Conservation (phyloP, 139 green algal species). For the Monoraphidium neglectum region DNA sequence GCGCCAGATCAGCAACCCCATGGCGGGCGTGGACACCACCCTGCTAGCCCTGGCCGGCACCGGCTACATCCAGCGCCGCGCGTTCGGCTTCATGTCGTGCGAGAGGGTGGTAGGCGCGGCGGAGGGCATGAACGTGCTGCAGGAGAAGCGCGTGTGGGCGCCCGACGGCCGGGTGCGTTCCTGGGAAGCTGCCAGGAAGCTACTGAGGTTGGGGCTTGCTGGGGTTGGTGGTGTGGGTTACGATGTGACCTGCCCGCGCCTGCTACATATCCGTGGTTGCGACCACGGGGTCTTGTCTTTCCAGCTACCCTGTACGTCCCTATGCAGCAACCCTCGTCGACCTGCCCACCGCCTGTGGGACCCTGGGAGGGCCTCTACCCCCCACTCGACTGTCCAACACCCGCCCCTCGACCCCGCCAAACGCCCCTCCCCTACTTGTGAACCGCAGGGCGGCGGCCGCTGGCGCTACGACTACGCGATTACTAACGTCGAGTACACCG, state of each 20-base stretch:
- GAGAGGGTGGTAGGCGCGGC: slow-evolving; percentile 88
- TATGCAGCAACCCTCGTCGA: too few species aligned
- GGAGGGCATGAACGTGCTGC: slow-evolving; percentile 97
- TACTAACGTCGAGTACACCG: slow-evolving; percentile 99
- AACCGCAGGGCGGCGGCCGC: not conserved
- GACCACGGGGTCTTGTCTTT: too few species aligned
- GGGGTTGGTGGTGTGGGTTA: too few species aligned
- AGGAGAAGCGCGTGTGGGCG: slow-evolving; percentile 44
- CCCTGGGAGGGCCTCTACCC: too few species aligned
- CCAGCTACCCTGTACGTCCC: too few species aligned
- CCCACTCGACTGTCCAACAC: too few species aligned
- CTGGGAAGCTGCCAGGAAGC: too few species aligned
- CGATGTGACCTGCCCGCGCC: too few species aligned
- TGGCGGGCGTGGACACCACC: slow-evolving; percentile 94
- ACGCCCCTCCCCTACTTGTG: not conserved
- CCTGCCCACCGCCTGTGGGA: too few species aligned
- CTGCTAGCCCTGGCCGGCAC: slow-evolving; percentile 90
- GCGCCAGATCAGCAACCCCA: slow-evolving; percentile 97
- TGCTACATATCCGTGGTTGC: too few species aligned
- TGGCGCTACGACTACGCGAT: slow-evolving; percentile 79
- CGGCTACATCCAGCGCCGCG: slow-evolving; percentile 50
- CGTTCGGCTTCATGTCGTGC: slow-evolving; percentile 97
- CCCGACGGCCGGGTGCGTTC: not conserved
- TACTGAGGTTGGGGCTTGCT: not conserved
- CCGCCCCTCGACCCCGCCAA: too few species aligned